Conservation (phyloP, 2,329 filamentous ascomycete species). For the Torrubiellomyces zombiae region DNA sequence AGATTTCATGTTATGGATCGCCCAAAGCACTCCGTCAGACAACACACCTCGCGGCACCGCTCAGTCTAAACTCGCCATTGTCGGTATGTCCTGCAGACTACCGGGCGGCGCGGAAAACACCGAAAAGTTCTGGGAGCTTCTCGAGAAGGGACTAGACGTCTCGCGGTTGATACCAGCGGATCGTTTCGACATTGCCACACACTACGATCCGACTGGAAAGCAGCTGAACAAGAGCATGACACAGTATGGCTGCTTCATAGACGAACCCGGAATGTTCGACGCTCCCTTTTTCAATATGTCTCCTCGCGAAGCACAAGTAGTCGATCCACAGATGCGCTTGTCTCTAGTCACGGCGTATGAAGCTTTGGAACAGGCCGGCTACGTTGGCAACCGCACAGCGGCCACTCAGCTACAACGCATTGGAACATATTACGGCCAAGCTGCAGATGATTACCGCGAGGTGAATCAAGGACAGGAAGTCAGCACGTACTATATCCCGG, state of each 20-base stretch:
- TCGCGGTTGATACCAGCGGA: slow-evolving; percentile 46
- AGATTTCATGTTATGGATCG: slow-evolving; percentile 1
- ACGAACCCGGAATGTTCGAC: slow-evolving; percentile 59
- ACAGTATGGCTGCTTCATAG: slow-evolving; percentile 52
- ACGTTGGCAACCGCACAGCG: slow-evolving; percentile 41
- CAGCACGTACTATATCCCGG: slow-evolving; percentile 36
- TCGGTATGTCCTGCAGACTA: slow-evolving; percentile 39
- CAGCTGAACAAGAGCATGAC: slow-evolving; percentile 52
- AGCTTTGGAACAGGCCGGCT: slow-evolving; percentile 51
- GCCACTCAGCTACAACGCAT: slow-evolving; percentile 45
- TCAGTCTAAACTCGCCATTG: slow-evolving; percentile 56
- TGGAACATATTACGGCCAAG: slow-evolving; percentile 60
- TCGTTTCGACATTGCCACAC: slow-evolving; percentile 50
- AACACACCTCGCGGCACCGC: background rate
- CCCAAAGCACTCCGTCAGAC: background rate
- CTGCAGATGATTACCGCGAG: slow-evolving; percentile 62
- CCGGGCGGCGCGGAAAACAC: slow-evolving; percentile 25
- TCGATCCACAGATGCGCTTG: slow-evolving; percentile 60
- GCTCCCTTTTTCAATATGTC: slow-evolving; percentile 73
- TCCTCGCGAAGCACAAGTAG: slow-evolving; percentile 57
- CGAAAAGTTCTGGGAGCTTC: slow-evolving; percentile 43
- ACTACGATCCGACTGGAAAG: slow-evolving; percentile 51
- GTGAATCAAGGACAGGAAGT: slow-evolving; percentile 58
- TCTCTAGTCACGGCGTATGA: slow-evolving; percentile 63
- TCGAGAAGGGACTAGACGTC: slow-evolving; percentile 49